Percentiles rank a stretch among this genome's conserved stretches.
phyloP scores from a whole-genome alignment of 148 eudicot genomes.

The Rhododendron simsii region DNA sequence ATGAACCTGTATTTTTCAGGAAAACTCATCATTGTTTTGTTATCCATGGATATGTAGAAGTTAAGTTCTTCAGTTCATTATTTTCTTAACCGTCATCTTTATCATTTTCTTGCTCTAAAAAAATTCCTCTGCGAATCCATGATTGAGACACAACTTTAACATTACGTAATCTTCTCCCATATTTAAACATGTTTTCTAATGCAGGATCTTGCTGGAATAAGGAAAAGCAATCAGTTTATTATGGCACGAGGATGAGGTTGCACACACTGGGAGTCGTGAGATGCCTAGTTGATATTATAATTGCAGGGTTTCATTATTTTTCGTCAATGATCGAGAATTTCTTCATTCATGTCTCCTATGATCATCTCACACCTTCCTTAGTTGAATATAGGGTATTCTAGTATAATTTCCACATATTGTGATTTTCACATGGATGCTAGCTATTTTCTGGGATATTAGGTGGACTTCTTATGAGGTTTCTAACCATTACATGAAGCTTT shows the following conservation, averaged over 20 bases:
- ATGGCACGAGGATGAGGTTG: background rate
- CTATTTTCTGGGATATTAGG: background rate
- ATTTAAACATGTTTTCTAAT: background rate
- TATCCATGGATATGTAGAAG: background rate
- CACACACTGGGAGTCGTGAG: background rate
- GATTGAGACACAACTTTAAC: background rate
- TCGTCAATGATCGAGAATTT: background rate
- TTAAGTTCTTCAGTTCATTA: background rate
- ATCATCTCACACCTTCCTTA: background rate
- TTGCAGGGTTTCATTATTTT: background rate
- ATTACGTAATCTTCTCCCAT: background rate
- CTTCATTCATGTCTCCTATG: background rate
- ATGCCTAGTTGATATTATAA: background rate
- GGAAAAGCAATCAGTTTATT: background rate
- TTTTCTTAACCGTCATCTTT: background rate
- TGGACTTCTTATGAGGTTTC: constrained; percentile 1
- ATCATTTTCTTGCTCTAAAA: background rate
- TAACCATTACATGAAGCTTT: background rate
- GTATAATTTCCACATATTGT: background rate
- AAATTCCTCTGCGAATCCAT: background rate
- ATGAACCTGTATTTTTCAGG: background rate
- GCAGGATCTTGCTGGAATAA: background rate
- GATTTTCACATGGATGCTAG: background rate
- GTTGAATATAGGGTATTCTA: background rate
- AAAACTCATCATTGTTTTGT: background rate